Conservation (phyloP, 2,329 filamentous ascomycete species). For the Ilyonectria destructans region DNA sequence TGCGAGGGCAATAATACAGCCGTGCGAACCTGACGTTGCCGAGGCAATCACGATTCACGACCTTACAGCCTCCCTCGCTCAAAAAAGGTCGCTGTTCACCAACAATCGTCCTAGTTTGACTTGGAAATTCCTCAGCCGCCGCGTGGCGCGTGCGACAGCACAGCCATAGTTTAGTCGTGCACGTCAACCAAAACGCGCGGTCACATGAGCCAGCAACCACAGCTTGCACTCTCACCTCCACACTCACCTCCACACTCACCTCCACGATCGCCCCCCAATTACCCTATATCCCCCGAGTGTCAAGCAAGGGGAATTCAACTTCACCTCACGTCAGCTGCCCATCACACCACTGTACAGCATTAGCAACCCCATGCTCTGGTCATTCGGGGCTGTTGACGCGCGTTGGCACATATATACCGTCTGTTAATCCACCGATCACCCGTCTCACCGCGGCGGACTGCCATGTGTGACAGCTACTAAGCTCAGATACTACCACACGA, state of each 20-base stretch:
- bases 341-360: neutral
- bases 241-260: neutral
- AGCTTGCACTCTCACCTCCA: neutral
- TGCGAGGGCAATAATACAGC: neutral
- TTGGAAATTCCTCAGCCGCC: neutral
- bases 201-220: slow-evolving; percentile 44
- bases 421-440: slow-evolving; percentile 1
- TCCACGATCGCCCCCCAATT: neutral
- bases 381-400: slow-evolving; percentile 6
- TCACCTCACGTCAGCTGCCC: slow-evolving; percentile 27
- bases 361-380: neutral
- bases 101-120: neutral
- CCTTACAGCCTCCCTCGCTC: neutral
- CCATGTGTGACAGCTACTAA: slow-evolving; percentile 11
- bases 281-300: slow-evolving; percentile 12
- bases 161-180: slow-evolving; percentile 34
- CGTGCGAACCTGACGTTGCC: neutral
- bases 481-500: slow-evolving; percentile 27
- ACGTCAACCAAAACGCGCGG: slow-evolving; percentile 42
- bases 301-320: neutral
- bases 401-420: slow-evolving; percentile 13
- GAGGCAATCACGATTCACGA: neutral
- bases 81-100: neutral
- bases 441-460: neutral
- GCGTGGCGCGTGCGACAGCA: slow-evolving; percentile 43